Base-by-base conservation (phyloP, 345 rosid species). In the Durio zibethinus region DNA sequence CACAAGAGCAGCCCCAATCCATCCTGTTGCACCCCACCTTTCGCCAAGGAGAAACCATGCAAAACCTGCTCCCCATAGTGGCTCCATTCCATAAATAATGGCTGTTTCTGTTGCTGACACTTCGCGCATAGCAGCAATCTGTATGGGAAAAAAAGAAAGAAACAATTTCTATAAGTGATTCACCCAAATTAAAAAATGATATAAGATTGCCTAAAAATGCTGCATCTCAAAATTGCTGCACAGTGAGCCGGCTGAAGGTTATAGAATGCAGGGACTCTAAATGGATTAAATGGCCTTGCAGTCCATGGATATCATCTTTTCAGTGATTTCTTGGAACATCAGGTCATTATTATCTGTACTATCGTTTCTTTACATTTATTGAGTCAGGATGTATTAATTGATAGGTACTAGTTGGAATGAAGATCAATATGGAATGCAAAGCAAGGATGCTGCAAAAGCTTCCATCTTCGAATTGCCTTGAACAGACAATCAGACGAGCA, bases 21-120 rank as follows among this genome's bases (percentile, higher is more conserved):
- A 89, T 61, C 92, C 92, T 48, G 78, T 76, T 21, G 78, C 42
- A 54, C 86, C 93, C 92, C 93, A 90, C 69, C 93, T 81, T 83
- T 90, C 93, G 15, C 88, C 88, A 27, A 90, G 92, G 62, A 91
- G 86, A 80, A 86, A 88, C 92, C 97, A 91, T 40, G 92, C 90
- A 81, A 91, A 91, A 74, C 83, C 84, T 18, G 89, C 93, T 67
- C 93, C 92, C 92, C 92, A 87, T 5, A 87, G 85, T 4, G 92
- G 92, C 79, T 91, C 97, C 83, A 91, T 82, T 45, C 90, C 89
- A 79, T 90, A 87, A 74, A 90, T 82, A 73, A 88, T 80, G 29
- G 91, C 91, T 29, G 89, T 83, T 77, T 88, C 90, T 25, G 84
- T 83, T 42, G 91, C 93, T 4, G 88, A 86, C 21, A 91, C 88